A percentile compares a stretch with the other conserved stretches of the same genome.
Evolutionary conservation across 129 eudicot species (phyloP).

Genomic region (Calendula officinalis): DNA sequence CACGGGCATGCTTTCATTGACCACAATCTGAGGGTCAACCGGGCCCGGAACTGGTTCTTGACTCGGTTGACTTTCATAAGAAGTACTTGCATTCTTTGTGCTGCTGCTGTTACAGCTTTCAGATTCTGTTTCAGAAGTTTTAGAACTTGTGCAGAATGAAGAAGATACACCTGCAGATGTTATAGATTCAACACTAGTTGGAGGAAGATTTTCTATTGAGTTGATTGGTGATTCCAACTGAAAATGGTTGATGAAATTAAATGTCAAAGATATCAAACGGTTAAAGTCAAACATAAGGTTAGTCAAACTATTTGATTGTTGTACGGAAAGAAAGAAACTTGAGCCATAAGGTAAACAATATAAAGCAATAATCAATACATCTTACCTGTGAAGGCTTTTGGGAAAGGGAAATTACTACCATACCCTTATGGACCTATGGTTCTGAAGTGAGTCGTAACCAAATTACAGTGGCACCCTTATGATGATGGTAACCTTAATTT

Average conservation of each 20-base stretch:
- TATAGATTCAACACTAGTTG: slow-evolving; percentile 40
- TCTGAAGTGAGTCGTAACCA: slow-evolving; percentile 33
- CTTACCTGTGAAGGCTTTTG: slow-evolving; percentile 29
- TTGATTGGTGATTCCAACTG: slow-evolving; percentile 49
- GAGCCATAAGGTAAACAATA: slow-evolving; percentile 17
- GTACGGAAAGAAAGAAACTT: slow-evolving; percentile 17
- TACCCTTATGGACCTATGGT: slow-evolving; percentile 36
- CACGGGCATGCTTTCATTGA: slow-evolving; percentile 11
- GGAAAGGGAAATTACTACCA: slow-evolving; percentile 23
- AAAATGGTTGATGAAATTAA: slow-evolving; percentile 25
- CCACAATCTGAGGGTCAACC: slow-evolving; percentile 20
- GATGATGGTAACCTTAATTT: slow-evolving; percentile 38
- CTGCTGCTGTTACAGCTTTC: slow-evolving; percentile 35
- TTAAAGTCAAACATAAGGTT: slow-evolving; percentile 9
- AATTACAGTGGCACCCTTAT: slow-evolving; percentile 21
- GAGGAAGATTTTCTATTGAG: slow-evolving; percentile 41
- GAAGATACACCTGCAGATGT: slow-evolving; percentile 47
- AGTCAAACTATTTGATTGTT: slow-evolving; percentile 3
- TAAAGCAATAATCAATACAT: slow-evolving; percentile 23
- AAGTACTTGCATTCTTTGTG: slow-evolving; percentile 35
- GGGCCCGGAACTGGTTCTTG: slow-evolving; percentile 34
- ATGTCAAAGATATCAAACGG: slow-evolving; percentile 30
- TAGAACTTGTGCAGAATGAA: slow-evolving; percentile 34
- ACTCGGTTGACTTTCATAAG: slow-evolving; percentile 29
- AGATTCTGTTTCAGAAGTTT: slow-evolving; percentile 37